These are phyloP conservation scores for Moesziomyces sp. DNA, from an alignment of 1,284 basidiomycete genomes.

Conservation along the genomic window DNA sequence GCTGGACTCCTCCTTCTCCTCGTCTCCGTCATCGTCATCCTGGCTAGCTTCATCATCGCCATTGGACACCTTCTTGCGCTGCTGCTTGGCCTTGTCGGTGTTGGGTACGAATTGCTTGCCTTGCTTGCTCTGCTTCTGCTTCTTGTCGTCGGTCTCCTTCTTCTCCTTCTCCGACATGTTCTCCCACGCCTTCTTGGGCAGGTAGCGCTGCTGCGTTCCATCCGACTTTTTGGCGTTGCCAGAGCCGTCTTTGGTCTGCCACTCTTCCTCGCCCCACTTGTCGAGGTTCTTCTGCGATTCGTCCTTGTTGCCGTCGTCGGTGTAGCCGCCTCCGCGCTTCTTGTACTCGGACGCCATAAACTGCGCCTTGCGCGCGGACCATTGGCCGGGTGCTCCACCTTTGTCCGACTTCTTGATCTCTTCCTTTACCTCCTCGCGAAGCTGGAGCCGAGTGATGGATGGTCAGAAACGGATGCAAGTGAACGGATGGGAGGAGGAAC, in stretches of 20 bases:
- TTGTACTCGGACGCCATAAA: slow-evolving; percentile 46
- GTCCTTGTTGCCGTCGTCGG: slow-evolving; percentile 39
- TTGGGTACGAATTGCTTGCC: slow-evolving; percentile 41
- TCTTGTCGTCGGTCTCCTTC: slow-evolving; percentile 40
- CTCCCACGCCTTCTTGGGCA: slow-evolving; percentile 51
- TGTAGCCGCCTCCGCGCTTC: slow-evolving; percentile 46
- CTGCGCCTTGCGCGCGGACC: slow-evolving; percentile 44
- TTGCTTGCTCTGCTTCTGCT: slow-evolving; percentile 40
- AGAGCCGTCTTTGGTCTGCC: slow-evolving; percentile 47
- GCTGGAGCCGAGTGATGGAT: slow-evolving; percentile 1
- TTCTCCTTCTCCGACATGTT: slow-evolving; percentile 47
- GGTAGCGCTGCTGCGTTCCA: slow-evolving; percentile 36
- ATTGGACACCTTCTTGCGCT: slow-evolving; percentile 31
- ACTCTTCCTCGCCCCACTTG: slow-evolving; percentile 42
- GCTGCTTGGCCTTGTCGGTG: slow-evolving; percentile 29
- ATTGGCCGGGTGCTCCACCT: slow-evolving; percentile 41
- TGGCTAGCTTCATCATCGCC: slow-evolving; percentile 5
- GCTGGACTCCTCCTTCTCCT: neutral
- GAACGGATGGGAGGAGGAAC: too few species aligned
- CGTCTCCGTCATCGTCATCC: slow-evolving; percentile 5
- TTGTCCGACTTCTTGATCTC: slow-evolving; percentile 43
- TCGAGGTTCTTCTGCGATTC: slow-evolving; percentile 41
- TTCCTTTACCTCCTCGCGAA: slow-evolving; percentile 35
- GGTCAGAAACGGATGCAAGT: neutral
- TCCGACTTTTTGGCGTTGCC: slow-evolving; percentile 41